These are phyloP conservation scores for Neurospora tetraspora DNA, from an alignment of 495 filamentous ascomycete genomes.

Conservation along the genomic window DNA sequence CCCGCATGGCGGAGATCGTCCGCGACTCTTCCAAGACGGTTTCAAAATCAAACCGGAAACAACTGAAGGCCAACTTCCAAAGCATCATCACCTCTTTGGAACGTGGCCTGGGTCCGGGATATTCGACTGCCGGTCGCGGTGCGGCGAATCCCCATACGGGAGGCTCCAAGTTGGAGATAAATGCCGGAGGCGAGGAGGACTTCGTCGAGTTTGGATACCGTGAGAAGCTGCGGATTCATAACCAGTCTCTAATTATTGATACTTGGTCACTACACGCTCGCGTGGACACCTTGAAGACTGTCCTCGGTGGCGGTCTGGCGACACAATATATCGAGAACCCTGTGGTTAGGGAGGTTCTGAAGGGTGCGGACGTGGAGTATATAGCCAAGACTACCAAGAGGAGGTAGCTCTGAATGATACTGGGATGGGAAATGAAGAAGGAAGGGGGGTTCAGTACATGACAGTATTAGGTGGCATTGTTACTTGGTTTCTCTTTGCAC, in stretches of 20 bases:
- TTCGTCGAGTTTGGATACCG: slow-evolving; percentile 68
- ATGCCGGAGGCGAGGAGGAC: slow-evolving; percentile 56
- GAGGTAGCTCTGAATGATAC: neutral
- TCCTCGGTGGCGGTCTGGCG: slow-evolving; percentile 71
- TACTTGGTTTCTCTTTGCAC: neutral
- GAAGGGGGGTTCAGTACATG: too few species aligned
- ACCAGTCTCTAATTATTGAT: slow-evolving; percentile 69
- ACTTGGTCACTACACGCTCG: slow-evolving; percentile 84
- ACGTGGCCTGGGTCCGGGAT: slow-evolving; percentile 43
- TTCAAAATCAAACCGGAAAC: slow-evolving; percentile 69
- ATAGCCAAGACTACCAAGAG: neutral
- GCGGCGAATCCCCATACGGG: slow-evolving; percentile 30
- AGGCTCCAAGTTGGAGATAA: slow-evolving; percentile 35
- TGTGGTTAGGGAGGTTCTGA: slow-evolving; percentile 63
- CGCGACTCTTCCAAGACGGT: slow-evolving; percentile 58
- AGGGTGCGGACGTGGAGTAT: slow-evolving; percentile 23
- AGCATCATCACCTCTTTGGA: slow-evolving; percentile 82
- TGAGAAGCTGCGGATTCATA: slow-evolving; percentile 64
- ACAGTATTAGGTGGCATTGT: neutral
- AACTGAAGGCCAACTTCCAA: slow-evolving; percentile 64
- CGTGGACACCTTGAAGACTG: slow-evolving; percentile 61
- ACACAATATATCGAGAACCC: slow-evolving; percentile 75
- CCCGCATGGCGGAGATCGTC: slow-evolving; percentile 37
- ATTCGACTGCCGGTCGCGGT: slow-evolving; percentile 32
- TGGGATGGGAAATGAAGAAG: too few species aligned